Percentiles rank a stretch among this genome's conserved stretches.
Evolutionary conservation across 208 protist genomes (phyloP).

Genomic region (Phytomonas francai): DNA sequence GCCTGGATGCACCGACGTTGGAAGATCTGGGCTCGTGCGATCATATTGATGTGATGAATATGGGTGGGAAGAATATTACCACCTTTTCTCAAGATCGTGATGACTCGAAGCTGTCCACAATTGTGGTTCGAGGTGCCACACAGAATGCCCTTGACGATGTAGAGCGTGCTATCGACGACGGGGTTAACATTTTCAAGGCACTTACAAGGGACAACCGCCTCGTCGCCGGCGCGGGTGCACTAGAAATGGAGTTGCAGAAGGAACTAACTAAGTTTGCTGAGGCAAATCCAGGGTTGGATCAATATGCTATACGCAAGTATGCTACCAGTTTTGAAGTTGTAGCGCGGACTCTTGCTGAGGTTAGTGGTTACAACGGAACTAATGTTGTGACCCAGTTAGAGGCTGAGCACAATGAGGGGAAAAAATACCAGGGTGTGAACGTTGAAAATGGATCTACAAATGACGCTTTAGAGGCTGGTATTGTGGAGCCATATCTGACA

Average conservation of each 20-base stretch:
- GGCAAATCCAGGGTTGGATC: constrained; percentile 93
- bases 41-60: constrained; percentile 92
- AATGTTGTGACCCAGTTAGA: constrained; percentile 95
- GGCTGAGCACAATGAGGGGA: constrained; percentile 92
- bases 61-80: constrained; percentile 93
- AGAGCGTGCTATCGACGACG: constrained; percentile 95
- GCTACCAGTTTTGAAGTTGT: constrained; percentile 97
- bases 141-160: constrained; percentile 98
- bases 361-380: constrained; percentile 94
- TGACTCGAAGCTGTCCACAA: constrained; percentile 94
- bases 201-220: constrained; percentile 92
- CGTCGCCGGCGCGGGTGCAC: constrained; percentile 96
- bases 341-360: constrained; percentile 97
- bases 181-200: constrained; percentile 97
- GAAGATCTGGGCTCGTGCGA: constrained; percentile 97
- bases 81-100: constrained; percentile 93
- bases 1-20: constrained; percentile 83
- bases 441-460: constrained; percentile 82
- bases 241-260: constrained; percentile 95
- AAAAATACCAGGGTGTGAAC: constrained; percentile 90
- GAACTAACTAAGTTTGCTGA: constrained; percentile 83
- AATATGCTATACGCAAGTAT: constrained; percentile 98
- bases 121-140: constrained; percentile 98
- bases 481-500: constrained; percentile 92
- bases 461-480: constrained; percentile 75